Base-by-base conservation (phyloP, 1,284 basidiomycete species). In the Leccinum subrobustum region DNA sequence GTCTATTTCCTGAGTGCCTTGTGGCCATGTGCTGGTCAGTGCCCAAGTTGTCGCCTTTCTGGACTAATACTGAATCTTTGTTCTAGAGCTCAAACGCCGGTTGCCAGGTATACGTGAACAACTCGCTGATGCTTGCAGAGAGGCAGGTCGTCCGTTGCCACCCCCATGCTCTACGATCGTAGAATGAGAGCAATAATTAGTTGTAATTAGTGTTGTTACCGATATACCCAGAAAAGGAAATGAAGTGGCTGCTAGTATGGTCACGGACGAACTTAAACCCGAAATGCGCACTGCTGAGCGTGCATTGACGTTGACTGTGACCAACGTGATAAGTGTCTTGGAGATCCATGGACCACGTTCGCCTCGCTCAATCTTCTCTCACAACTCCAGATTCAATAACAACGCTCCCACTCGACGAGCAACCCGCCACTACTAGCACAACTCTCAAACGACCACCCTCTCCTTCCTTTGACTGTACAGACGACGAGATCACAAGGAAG, bases 21-120 rank as follows among this genome's bases (percentile, higher is more conserved):
- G 47, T 91, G 87, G 86, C 89, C 90, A 0, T 91, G 87, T 69
- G 67, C 75, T 57, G 83, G 87, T 88, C 66, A 64, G 81, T 70
- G 20, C 8, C 12, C 16, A n/a, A 39, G 20, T 55, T 14, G 11
- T 20, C 39, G 47, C n/a, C 44, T 23, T 5, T 23, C 23, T 44
- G 20, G 42, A 29, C 16, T 12, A 25, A n/a, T 16, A 23, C 61
- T 67, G 54, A 60, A 8, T 44, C 20, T 12, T 37, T 3, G 8
- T 44, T 48, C 27, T 58, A 89, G 88, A 82, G 63, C 84, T 86
- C 78, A 77, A 81, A 44, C 69, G 70, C 52, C 77, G 79, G 35
- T 84, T 83, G 64, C 72, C 78, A 18, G 67, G 67, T 14, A 73
- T 90, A 23, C 81, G 80, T 23, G 76, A 78, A 58, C 78, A 77